phyloP scores from a whole-genome alignment of 1,284 basidiomycete genomes.

The Ceratobasidium sp. region DNA sequence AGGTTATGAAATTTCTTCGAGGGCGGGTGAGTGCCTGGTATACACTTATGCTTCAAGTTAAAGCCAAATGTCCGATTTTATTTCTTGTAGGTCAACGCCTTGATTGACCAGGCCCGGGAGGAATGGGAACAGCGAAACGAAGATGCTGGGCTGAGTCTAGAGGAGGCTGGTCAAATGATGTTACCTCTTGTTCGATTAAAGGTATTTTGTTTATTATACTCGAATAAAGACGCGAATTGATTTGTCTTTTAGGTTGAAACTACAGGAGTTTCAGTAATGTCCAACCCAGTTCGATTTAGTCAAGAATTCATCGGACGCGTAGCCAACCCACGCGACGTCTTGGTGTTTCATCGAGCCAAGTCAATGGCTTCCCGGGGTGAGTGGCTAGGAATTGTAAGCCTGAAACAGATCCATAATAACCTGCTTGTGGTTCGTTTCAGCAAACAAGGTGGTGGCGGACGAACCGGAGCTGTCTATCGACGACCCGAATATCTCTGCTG shows the following conservation, averaged over 20 bases:
- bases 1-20: constrained; percentile 83
- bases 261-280: constrained; percentile 86
- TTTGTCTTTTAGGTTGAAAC: constrained; percentile 77
- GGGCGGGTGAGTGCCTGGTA: constrained; percentile 67
- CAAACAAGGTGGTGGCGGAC: constrained; percentile 68
- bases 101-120: constrained; percentile 80
- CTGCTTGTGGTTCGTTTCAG: constrained; percentile 14
- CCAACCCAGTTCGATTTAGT: constrained; percentile 96
- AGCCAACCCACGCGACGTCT: constrained; percentile 93
- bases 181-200: constrained; percentile 91
- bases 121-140: constrained; percentile 85
- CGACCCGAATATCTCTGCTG: constrained; percentile 69
- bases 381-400: not conserved
- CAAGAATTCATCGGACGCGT: constrained; percentile 92
- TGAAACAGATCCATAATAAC: not conserved
- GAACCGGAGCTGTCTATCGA: constrained; percentile 79
- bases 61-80: not conserved
- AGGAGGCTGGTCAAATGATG: constrained; percentile 72
- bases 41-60: constrained; percentile 23
- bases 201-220: constrained; percentile 56
- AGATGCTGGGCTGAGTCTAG: constrained; percentile 65
- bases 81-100: constrained; percentile 70
- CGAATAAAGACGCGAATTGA: not conserved
- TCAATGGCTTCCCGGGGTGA: constrained; percentile 57
- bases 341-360: constrained; percentile 89